Evolutionary conservation across 495 filamentous ascomycete species (phyloP).

Genomic region (Talaromyces adpressus): DNA sequence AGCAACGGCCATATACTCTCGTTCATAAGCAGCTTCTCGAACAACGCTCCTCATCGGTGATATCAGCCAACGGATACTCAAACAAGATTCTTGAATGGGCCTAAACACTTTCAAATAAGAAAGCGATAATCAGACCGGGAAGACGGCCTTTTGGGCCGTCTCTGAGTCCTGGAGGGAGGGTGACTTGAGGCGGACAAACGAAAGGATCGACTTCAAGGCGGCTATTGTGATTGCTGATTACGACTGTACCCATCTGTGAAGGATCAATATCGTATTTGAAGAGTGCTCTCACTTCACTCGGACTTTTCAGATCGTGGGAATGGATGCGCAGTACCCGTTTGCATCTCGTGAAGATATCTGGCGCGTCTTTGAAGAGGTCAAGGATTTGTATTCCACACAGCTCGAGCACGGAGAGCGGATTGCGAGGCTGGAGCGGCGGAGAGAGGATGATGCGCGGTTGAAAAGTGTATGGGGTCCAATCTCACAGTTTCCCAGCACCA

Average conservation of each 20-base stretch:
- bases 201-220: background rate
- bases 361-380: conserved; percentile 81
- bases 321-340: conserved; percentile 61
- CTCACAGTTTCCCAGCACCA: conserved; percentile 72
- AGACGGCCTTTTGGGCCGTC: conserved; percentile 44
- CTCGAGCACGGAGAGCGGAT: conserved; percentile 76
- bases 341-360: conserved; percentile 73
- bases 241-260: background rate
- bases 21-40: background rate
- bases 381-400: conserved; percentile 71
- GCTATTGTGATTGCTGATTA: conserved; percentile 14
- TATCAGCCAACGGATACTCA: background rate
- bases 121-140: conserved; percentile 18
- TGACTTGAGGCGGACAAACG: conserved; percentile 15
- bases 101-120: background rate
- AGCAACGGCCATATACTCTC: background rate
- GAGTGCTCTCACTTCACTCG: background rate
- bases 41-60: background rate
- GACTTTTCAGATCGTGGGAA: conserved; percentile 16
- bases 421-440: conserved; percentile 69
- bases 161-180: conserved; percentile 33
- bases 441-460: conserved; percentile 72
- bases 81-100: background rate
- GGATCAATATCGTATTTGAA: background rate
- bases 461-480: conserved; percentile 77